These are phyloP conservation scores for Allomyces macrogynus DNA, from an alignment of 192 early-diverging fungal genomes.

Conservation along the genomic window DNA sequence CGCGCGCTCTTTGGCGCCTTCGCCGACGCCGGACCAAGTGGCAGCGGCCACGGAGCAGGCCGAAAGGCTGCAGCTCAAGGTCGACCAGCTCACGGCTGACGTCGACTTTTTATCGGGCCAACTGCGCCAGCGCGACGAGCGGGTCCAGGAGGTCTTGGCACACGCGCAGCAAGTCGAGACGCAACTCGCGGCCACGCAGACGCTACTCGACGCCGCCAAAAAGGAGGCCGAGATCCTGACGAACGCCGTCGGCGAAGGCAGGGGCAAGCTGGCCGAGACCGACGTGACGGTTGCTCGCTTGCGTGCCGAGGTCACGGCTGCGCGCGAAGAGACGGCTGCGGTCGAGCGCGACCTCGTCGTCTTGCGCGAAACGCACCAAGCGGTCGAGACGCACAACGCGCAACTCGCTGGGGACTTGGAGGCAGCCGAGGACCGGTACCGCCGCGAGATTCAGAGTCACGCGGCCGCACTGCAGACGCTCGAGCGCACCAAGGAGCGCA, in stretches of 20 bases:
- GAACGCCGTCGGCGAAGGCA: too few species aligned
- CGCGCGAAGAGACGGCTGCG: neutral
- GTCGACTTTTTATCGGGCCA: neutral
- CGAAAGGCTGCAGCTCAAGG: neutral
- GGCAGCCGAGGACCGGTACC: neutral
- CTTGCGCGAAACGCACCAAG: neutral
- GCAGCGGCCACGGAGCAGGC: too few species aligned
- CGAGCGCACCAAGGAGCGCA: neutral
- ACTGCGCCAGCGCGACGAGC: neutral
- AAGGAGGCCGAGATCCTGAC: neutral
- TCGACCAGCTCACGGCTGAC: neutral
- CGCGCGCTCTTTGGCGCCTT: too few species aligned
- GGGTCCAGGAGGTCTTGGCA: neutral
- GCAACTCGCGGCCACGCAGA: neutral
- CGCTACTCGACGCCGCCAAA: neutral
- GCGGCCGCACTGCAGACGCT: neutral
- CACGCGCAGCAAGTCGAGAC: neutral
- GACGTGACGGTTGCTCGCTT: neutral
- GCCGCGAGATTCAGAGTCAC: neutral
- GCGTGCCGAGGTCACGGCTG: neutral
- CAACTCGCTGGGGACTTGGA: neutral
- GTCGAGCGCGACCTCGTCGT: neutral
- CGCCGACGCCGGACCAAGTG: too few species aligned
- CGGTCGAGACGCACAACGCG: neutral
- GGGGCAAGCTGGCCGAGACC: too few species aligned